Conservation (phyloP, 768 basidiomycete genomes). For the Trametes cubensis region DNA sequence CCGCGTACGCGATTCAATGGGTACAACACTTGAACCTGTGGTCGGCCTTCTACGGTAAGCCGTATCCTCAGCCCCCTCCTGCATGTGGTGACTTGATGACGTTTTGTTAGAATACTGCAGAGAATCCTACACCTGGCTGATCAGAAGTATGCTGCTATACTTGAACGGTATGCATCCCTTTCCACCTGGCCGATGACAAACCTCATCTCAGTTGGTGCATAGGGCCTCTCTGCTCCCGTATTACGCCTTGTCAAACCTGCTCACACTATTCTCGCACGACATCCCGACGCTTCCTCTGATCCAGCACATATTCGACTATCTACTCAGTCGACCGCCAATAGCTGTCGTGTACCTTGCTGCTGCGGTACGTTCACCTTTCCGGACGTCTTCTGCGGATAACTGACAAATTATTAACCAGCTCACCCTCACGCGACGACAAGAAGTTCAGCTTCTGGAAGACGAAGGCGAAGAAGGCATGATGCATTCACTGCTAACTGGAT, state of each 20-base stretch:
- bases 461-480: conserved; percentile 84
- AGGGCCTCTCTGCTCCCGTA: conserved; percentile 83
- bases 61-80: conserved; percentile 1
- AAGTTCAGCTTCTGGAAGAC: conserved; percentile 60
- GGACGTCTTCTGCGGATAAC: neutral
- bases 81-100: neutral
- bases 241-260: conserved; percentile 85
- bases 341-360: conserved; percentile 80
- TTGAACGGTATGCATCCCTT: conserved; percentile 58
- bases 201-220: neutral
- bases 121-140: conserved; percentile 75
- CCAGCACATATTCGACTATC: conserved; percentile 90
- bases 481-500: conserved; percentile 68
- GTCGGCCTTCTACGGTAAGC: conserved; percentile 73
- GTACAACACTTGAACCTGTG: conserved; percentile 78
- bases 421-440: conserved; percentile 69
- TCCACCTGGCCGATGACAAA: neutral
- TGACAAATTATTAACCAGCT: conserved; percentile 49
- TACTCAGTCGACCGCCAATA: conserved; percentile 82
- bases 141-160: conserved; percentile 63
- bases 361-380: conserved; percentile 48
- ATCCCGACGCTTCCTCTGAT: conserved; percentile 86
- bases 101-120: conserved; percentile 60
- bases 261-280: conserved; percentile 93
- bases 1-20: conserved; percentile 87